phyloP scores from a whole-genome alignment of 108 stramenopile genomes.

The Fragilaria crotonensis region DNA sequence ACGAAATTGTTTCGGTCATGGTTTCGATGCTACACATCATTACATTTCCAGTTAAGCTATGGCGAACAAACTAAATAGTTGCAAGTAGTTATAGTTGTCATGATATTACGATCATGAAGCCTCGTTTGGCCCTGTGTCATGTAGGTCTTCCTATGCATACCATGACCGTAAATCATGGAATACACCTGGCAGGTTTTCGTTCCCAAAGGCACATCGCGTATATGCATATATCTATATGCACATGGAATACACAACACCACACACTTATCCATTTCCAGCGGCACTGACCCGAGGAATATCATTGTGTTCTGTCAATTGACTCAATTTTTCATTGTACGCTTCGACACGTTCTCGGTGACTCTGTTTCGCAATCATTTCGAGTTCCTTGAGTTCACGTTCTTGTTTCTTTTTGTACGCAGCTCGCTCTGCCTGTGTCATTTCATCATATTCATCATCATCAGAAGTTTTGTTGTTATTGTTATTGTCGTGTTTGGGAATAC shows the following conservation, averaged over 20 bases:
- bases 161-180: too few species aligned
- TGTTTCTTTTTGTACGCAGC: slow-evolving; percentile 33
- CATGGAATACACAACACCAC: not conserved
- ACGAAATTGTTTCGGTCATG: too few species aligned
- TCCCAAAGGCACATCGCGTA: not conserved
- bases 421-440: slow-evolving; percentile 69
- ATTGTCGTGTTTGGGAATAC: not conserved
- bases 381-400: slow-evolving; percentile 52
- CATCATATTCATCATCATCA: slow-evolving; percentile 45
- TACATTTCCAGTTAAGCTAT: too few species aligned
- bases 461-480: not conserved
- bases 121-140: too few species aligned
- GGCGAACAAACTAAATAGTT: too few species aligned
- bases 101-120: too few species aligned
- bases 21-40: too few species aligned
- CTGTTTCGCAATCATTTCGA: slow-evolving; percentile 46
- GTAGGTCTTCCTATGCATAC: too few species aligned
- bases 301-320: slow-evolving; percentile 69
- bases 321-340: slow-evolving; percentile 71
- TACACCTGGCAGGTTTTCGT: too few species aligned
- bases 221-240: not conserved
- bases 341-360: slow-evolving; percentile 66
- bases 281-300: slow-evolving; percentile 81
- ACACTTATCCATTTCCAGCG: slow-evolving; percentile 62
- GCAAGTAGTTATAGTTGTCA: too few species aligned